These are phyloP conservation scores for Elaeis guineensis DNA, from an alignment of 176 grass and related monocot genomes.

Conservation along the genomic window DNA sequence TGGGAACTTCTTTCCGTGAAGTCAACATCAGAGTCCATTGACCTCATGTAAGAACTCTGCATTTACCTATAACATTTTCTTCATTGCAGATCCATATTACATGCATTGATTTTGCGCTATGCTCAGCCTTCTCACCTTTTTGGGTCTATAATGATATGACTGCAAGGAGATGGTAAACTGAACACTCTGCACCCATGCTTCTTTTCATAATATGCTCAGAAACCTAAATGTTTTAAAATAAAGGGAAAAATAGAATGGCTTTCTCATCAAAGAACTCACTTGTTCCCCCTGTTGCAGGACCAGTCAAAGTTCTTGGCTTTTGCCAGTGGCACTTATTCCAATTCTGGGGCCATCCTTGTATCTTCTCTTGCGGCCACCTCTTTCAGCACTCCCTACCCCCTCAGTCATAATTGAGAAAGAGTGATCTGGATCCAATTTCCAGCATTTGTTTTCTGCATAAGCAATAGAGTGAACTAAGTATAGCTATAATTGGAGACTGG, in stretches of 20 bases:
- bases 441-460: no score
- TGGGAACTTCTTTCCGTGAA: not conserved
- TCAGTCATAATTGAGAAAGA: conserved; percentile 28
- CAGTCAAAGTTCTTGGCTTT: conserved; percentile 65
- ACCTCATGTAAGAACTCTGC: not conserved
- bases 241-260: conserved; percentile 1
- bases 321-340: conserved; percentile 55
- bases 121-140: conserved; percentile 66
- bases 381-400: conserved; percentile 50
- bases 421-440: not conserved
- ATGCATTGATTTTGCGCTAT: conserved; percentile 65
- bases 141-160: conserved; percentile 98
- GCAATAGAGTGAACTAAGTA: no score
- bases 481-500: no score
- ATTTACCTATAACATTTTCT: conserved; percentile 11
- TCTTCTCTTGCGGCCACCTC: conserved; percentile 61
- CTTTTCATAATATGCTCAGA: not conserved
- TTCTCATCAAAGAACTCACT: conserved; percentile 1
- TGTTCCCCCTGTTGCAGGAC: conserved; percentile 37
- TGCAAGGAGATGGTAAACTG: conserved; percentile 60
- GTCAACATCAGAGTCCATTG: not conserved
- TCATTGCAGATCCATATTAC: conserved; percentile 68
- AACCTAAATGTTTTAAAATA: not conserved
- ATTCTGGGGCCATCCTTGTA: conserved; percentile 71
- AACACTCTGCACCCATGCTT: conserved; percentile 13